Percentiles rank a stretch among this genome's conserved stretches.
These are phyloP conservation scores for Agroathelia rolfsii DNA, from an alignment of 1,284 basidiomycete genomes.

Conservation along the genomic window DNA sequence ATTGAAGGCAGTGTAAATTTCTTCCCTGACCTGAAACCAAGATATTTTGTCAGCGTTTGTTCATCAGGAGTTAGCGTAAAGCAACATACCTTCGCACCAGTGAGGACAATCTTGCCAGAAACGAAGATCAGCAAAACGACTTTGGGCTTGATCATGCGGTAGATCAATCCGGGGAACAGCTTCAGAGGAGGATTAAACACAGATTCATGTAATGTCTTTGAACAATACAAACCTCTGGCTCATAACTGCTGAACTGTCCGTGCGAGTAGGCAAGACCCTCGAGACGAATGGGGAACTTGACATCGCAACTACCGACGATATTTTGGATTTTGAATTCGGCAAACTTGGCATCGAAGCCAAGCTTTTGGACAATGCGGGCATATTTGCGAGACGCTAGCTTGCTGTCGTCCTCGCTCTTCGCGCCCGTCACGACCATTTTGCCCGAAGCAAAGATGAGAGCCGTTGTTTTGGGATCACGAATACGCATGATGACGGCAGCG, in stretches of 20 bases:
- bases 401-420: constrained; percentile 98
- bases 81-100: constrained; percentile 86
- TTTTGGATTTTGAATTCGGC: constrained; percentile 99
- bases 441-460: constrained; percentile 99
- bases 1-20: constrained; percentile 99
- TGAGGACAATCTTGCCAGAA: constrained; percentile 97
- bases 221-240: constrained; percentile 80
- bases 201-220: not conserved
- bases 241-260: constrained; percentile 97
- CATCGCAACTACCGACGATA: constrained; percentile 97
- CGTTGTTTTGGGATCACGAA: constrained; percentile 98
- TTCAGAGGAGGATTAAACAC: constrained; percentile 22
- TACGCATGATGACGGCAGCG: constrained; percentile 99
- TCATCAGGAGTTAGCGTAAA: constrained; percentile 14
- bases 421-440: constrained; percentile 99
- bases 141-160: constrained; percentile 99
- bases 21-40: constrained; percentile 77
- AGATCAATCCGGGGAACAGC: constrained; percentile 98
- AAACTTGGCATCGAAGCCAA: constrained; percentile 99
- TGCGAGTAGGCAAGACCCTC: constrained; percentile 98
- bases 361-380: constrained; percentile 98
- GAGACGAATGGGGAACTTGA: constrained; percentile 97
- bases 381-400: constrained; percentile 97
- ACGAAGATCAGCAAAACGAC: constrained; percentile 98
- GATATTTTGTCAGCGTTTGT: constrained; percentile 9